Conservation (phyloP, 805 yeast genomes). For the Starmerella lactis-condensi region DNA sequence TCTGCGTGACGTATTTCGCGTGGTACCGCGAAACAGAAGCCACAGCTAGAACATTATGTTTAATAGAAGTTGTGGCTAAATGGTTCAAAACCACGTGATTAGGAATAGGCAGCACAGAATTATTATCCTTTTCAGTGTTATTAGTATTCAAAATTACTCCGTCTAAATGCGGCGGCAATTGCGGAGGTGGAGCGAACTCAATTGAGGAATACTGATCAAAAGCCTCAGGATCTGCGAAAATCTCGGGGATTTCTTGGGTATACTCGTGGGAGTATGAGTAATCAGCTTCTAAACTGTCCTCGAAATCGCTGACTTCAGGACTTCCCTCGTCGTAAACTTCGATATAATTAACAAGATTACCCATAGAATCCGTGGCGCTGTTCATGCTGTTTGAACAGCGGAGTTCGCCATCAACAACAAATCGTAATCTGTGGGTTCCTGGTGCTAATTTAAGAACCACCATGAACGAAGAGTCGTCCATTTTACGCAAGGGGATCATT, state of each 20-base stretch:
- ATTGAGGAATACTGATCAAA: constrained; percentile 24
- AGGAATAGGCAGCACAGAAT: constrained; percentile 82
- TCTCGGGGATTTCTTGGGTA: constrained; percentile 26
- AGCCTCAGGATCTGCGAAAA: constrained; percentile 29
- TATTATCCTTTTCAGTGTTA: constrained; percentile 61
- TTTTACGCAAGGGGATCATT: constrained; percentile 70
- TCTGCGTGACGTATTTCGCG: constrained; percentile 83
- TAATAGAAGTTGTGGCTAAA: constrained; percentile 85
- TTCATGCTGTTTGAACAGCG: constrained; percentile 75
- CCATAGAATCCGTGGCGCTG: constrained; percentile 95
- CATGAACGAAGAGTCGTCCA: constrained; percentile 18
- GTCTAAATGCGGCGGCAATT: constrained; percentile 89
- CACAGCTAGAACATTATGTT: constrained; percentile 83
- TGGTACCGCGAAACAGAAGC: constrained; percentile 81
- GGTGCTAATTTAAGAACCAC: constrained; percentile 35
- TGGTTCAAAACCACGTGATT: constrained; percentile 89
- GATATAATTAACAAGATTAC: constrained; percentile 80
- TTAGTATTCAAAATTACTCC: constrained; percentile 66
- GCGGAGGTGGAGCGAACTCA: constrained; percentile 68
- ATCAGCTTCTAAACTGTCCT: constrained; percentile 7
- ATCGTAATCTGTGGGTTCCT: constrained; percentile 84
- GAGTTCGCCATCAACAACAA: constrained; percentile 84
- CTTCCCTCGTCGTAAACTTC: constrained; percentile 16
- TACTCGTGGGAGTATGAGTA: constrained; percentile 63
- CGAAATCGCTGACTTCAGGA: constrained; percentile 6